Base-by-base conservation (phyloP, 2,329 filamentous ascomycete genomes). In the Byssothecium circinans region DNA sequence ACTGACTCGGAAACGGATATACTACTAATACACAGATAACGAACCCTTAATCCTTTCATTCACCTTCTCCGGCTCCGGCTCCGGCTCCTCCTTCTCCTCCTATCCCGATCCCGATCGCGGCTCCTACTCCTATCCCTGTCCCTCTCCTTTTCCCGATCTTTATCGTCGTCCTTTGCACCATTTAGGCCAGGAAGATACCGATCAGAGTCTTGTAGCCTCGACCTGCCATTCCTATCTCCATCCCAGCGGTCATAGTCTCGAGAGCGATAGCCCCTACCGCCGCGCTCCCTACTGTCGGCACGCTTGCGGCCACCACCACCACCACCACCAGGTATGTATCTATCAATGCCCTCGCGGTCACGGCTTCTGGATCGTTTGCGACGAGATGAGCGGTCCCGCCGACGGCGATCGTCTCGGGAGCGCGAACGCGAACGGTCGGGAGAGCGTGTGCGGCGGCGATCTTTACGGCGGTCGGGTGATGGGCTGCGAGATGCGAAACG, bases 171-270 rank as follows among this genome's bases (percentile, higher is more conserved):
- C 4, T 41, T 22, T 19, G 19, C 18, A 41, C 19, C 17, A 23
- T 42, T 47, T 49, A 36, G 52, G 18, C 54, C 55, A 23, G 64
- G 64, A 11, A 65, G 57, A 35, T 69, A 70, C 19, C 67, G 60
- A 49, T 70, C 67, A 1, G 58, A 62, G 37, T 67, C 64, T 37
- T 61, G 50, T 17, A 63, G 54, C 7, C 64, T 51, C 18, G 49
- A 66, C 4, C 53, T 56, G 19, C 57, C 56, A 36, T 45, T 49
- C 25, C 54, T 50, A 14, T 60, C 58, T 7, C 55, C 58, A 15
- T 67, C 64, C 61, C 63, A 66, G 4, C 67, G 64, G 17, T 72
- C 73, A 14, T 74, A 68, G 17, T 77, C 74, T 2, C 74, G 65
- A 14, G 74, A 72, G 7, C 74, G 61, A 14, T 74, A 74, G 47